These are phyloP conservation scores for Penicillium herquei DNA, from an alignment of 495 filamentous ascomycete species.

Conservation along the genomic window DNA sequence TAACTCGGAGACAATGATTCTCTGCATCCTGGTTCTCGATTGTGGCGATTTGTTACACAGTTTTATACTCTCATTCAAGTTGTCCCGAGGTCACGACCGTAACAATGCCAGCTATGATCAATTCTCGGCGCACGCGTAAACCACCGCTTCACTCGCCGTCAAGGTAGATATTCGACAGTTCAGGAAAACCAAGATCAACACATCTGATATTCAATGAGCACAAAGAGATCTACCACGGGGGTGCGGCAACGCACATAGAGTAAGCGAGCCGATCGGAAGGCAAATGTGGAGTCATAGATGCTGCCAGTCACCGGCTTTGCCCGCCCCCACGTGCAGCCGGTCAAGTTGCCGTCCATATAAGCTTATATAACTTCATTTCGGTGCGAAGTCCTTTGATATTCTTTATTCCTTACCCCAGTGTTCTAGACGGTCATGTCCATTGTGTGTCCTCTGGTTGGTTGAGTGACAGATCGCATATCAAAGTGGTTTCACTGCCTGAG, in stretches of 20 bases:
- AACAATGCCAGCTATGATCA: no score
- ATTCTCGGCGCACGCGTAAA: no score
- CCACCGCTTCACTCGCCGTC: no score
- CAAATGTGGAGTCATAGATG: background rate
- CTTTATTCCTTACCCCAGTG: background rate
- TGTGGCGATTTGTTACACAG: no score
- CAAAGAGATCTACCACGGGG: conserved; percentile 3
- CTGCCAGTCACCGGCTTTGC: conserved; percentile 1
- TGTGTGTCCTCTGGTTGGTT: background rate
- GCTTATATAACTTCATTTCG: conserved; percentile 9
- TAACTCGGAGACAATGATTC: no score
- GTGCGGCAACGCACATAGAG: background rate
- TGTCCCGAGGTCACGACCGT: no score
- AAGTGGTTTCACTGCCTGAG: no score
- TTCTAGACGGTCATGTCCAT: background rate
- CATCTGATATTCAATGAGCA: conserved; percentile 9
- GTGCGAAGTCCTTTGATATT: conserved; percentile 20
- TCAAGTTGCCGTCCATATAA: background rate
- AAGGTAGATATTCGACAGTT: no score
- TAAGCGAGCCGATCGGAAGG: background rate
- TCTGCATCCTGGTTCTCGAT: no score
- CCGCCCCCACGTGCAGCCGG: conserved; percentile 15
- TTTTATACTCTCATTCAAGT: no score
- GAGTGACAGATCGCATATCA: background rate
- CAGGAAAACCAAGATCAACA: background rate